phyloP scores from a whole-genome alignment of 169 alveolate genomes.

The Cryptosporidium sp. region DNA sequence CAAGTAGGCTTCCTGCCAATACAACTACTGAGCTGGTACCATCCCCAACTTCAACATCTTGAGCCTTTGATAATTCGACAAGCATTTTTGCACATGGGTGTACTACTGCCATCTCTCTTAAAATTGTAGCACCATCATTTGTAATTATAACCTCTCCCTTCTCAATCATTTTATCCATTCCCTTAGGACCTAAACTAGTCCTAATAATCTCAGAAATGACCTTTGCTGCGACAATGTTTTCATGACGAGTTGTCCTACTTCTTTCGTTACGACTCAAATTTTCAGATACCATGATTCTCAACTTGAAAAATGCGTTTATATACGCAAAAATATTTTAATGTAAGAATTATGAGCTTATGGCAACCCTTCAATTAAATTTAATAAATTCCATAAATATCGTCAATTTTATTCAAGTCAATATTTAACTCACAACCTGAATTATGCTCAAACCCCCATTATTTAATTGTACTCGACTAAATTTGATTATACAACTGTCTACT shows the following conservation, averaged over 20 bases:
- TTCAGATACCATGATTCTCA: constrained; percentile 54
- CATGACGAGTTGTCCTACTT: constrained; percentile 72
- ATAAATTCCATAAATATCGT: constrained; percentile 10
- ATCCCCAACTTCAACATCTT: constrained; percentile 99
- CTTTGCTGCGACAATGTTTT: constrained; percentile 76
- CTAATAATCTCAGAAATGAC: constrained; percentile 98
- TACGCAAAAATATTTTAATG: background rate
- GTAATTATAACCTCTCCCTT: constrained; percentile 97
- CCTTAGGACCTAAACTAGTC: constrained; percentile 99
- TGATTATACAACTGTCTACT: constrained; percentile 48
- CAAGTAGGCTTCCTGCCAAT: constrained; percentile 97
- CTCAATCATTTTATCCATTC: constrained; percentile 99
- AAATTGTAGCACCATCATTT: constrained; percentile 99
- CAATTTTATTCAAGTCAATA: background rate
- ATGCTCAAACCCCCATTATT: background rate
- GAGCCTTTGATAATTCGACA: constrained; percentile 97
- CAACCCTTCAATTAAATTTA: background rate
- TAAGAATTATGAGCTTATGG: background rate
- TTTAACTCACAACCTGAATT: constrained; percentile 22
- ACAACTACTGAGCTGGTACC: constrained; percentile 99
- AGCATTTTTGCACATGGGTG: constrained; percentile 99
- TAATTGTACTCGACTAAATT: constrained; percentile 6
- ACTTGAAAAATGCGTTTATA: background rate
- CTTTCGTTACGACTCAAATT: constrained; percentile 69
- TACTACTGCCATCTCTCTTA: constrained; percentile 94